These are phyloP conservation scores for Orbilia oligospora DNA, from an alignment of 2,329 filamentous ascomycete species.

Conservation along the genomic window DNA sequence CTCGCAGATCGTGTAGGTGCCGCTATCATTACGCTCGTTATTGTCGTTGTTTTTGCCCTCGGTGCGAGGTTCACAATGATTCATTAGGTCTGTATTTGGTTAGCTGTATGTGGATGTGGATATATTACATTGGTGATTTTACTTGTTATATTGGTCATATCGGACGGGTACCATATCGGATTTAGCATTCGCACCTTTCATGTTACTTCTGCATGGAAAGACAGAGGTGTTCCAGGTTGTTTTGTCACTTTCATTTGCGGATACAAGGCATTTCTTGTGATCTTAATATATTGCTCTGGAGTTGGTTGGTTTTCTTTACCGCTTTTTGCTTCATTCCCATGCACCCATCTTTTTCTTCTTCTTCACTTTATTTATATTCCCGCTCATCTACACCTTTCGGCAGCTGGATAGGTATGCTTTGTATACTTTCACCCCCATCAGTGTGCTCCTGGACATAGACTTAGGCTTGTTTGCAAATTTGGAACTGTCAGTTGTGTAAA, in stretches of 20 bases:
- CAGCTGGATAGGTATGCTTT: no score
- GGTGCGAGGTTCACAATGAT: conserved; percentile 56
- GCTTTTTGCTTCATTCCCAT: background rate
- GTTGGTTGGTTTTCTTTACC: conserved; percentile 15
- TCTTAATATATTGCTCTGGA: conserved; percentile 7
- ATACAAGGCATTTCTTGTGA: conserved; percentile 9
- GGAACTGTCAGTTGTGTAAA: background rate
- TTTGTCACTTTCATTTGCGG: conserved; percentile 3
- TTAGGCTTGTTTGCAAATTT: background rate
- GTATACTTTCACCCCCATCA: background rate
- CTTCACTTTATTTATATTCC: no score
- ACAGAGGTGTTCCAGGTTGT: conserved; percentile 34
- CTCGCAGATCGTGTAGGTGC: conserved; percentile 41
- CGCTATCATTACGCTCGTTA: conserved; percentile 51
- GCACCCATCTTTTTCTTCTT: no score
- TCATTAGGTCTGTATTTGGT: conserved; percentile 6
- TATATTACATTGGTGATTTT: background rate
- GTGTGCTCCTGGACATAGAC: background rate
- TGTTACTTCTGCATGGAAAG: conserved; percentile 16
- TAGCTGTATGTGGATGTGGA: background rate
- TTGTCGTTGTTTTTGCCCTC: conserved; percentile 36
- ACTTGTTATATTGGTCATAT: background rate
- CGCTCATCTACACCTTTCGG: background rate
- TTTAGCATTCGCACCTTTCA: conserved; percentile 5
- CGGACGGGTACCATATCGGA: conserved; percentile 5